Percentiles rank a stretch among this genome's conserved stretches.
phyloP scores from a whole-genome alignment of 1,139 yeast species.

The Protomyces gravidus region DNA sequence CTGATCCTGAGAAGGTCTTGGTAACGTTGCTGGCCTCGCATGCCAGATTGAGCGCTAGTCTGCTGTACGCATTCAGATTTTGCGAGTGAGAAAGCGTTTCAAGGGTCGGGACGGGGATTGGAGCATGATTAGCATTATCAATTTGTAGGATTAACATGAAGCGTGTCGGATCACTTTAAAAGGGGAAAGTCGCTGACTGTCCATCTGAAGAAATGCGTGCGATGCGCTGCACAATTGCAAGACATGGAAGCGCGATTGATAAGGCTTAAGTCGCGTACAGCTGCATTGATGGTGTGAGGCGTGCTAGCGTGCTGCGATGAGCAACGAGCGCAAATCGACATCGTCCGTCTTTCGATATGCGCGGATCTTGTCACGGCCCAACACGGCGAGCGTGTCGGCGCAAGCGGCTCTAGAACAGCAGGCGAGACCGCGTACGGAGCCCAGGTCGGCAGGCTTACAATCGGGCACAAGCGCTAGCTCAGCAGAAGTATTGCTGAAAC shows the following conservation, averaged over 20 bases:
- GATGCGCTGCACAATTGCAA: no score
- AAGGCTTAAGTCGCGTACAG: no score
- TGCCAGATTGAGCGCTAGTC: conserved; percentile 21
- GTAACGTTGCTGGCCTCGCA: conserved; percentile 19
- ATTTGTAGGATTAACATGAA: no score
- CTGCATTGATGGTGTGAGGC: no score
- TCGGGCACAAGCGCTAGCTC: neutral
- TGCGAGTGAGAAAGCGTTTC: conserved; percentile 12
- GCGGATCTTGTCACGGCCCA: neutral
- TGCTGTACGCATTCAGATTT: conserved; percentile 23
- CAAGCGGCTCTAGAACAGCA: neutral
- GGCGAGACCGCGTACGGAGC: neutral
- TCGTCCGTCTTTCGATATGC: conserved; percentile 1
- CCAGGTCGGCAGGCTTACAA: neutral
- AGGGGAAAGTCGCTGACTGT: no score
- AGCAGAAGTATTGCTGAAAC: neutral
- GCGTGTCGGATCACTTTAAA: no score
- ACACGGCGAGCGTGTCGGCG: neutral
- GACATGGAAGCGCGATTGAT: no score
- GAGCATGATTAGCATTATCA: neutral
- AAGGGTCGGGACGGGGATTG: neutral
- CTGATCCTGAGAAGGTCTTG: conserved; percentile 15
- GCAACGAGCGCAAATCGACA: neutral
- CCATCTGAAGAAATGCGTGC: no score
- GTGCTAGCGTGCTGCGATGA: no score